Conservation (phyloP, 176 grass and related monocot genomes). For the Stipa capillata region DNA sequence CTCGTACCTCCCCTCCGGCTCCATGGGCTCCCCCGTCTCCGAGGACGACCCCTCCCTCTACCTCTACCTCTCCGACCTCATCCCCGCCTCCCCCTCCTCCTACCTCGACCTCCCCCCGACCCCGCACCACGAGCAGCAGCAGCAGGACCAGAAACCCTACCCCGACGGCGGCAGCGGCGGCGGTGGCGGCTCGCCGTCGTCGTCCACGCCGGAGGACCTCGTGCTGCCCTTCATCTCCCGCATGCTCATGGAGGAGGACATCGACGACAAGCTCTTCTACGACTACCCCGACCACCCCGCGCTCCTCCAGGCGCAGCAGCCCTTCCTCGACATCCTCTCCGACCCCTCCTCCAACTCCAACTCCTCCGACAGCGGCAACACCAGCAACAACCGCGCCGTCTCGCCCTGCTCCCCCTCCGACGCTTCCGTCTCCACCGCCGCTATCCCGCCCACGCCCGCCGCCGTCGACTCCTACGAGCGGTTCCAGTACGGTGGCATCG, state of each 20-base stretch:
- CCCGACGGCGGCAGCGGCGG: no score
- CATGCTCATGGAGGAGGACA: slow-evolving; percentile 76
- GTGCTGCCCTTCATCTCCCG: slow-evolving; percentile 50
- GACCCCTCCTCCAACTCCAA: background rate
- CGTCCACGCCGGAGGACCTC: slow-evolving; percentile 32
- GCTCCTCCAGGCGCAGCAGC: slow-evolving; percentile 49
- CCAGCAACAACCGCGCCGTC: background rate
- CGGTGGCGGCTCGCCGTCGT: background rate
- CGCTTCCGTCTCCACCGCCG: background rate
- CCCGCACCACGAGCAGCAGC: slow-evolving; percentile 19
- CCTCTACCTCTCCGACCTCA: slow-evolving; percentile 41
- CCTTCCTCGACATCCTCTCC: slow-evolving; percentile 59
- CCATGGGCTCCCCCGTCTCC: background rate
- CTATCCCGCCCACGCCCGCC: background rate
- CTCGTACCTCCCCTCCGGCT: background rate
- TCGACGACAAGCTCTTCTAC: slow-evolving; percentile 61
- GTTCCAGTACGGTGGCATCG: background rate
- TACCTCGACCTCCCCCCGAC: slow-evolving; percentile 38
- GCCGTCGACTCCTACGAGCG: slow-evolving; percentile 19
- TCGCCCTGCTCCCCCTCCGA: background rate
- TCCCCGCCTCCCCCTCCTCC: slow-evolving; percentile 20
- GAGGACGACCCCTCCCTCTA: background rate
- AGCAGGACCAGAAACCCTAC: background rate
- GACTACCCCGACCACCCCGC: slow-evolving; percentile 44
- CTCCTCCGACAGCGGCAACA: background rate